Evolutionary conservation across 306 rosid genomes (phyloP), one percentile per base, ranked within the genome.

Genomic region (Cyamopsis tetragonoloba): DNA sequence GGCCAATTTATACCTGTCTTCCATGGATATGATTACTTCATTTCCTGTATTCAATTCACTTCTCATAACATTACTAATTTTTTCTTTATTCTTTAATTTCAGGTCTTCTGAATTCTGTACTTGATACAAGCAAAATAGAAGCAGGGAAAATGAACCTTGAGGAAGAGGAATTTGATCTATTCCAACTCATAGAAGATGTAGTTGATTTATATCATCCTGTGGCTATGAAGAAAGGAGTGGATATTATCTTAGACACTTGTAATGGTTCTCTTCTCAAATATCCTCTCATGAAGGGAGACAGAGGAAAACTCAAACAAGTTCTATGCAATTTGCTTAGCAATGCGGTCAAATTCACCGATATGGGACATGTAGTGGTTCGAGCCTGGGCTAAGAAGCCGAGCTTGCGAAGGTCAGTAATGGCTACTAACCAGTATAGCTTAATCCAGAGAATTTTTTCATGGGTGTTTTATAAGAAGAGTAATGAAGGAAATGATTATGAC

Each of bases 81-180:
- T 3, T 24, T 43, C 65, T 46, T 3, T n/a, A n/a, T 42, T 73
- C 12, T 53, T 7, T 19, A 13, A 41, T 13, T 27, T 22, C 66
- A 84, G 97, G 85, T 27, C 76, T 88, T 20, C 63, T 91, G 79
- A 84, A 86, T 78, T 82, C 93, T 26, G 70, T 86, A 71, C 88
- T 91, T 19, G 93, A 91, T 44, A 76, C 82, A 34, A 91, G 93
- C 75, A 86, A 88, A 65, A 83, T 91, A 32, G 96, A 91, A 65
- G 91, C 86, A 0, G 93, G 93, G 0, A 84, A 88, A 75, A 84
- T 88, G 88, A 80, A 56, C 26, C 89, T 91, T 39, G 86, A 81
- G 48, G 96, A 84, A 68, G 88, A 84, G 28, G 87, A 88, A 38
- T 91, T 91, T 56, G 79, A 88, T 69, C 12, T 86, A 50, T 74